Percentiles rank a stretch among this genome's conserved stretches.
Evolutionary conservation across 257 asterid species (phyloP).

Genomic region (Echium plantagineum): DNA sequence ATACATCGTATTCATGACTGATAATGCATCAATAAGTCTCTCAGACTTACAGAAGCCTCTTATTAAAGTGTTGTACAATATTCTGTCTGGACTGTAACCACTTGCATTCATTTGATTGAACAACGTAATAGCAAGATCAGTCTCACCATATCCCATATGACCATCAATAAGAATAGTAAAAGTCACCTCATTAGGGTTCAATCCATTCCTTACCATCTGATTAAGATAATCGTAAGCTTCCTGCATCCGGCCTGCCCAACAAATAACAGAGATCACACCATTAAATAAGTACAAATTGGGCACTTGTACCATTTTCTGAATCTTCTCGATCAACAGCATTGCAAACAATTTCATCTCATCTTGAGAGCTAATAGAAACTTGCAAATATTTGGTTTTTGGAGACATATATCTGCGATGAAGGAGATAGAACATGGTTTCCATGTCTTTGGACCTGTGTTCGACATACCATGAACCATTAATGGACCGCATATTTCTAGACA

Average conservation of each 20-base stretch:
- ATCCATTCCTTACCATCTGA: conserved; percentile 30
- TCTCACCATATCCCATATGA: conserved; percentile 32
- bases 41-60: conserved; percentile 40
- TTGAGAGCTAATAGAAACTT: conserved; percentile 18
- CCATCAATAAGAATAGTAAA: conserved; percentile 48
- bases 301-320: conserved; percentile 10
- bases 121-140: conserved; percentile 32
- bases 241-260: conserved; percentile 34
- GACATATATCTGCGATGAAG: conserved; percentile 20
- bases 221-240: conserved; percentile 39
- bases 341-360: conserved; percentile 27
- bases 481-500: conserved; percentile 31
- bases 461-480: conserved; percentile 22
- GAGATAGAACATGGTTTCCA: conserved; percentile 29
- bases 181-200: conserved; percentile 51
- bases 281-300: conserved; percentile 44
- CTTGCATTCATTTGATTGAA: conserved; percentile 42
- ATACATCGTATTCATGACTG: conserved; percentile 32
- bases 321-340: conserved; percentile 21
- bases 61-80: conserved; percentile 33
- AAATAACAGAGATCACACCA: conserved; percentile 32
- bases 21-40: conserved; percentile 39
- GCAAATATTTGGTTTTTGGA: conserved; percentile 13
- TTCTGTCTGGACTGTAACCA: conserved; percentile 31
- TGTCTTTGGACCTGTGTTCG: conserved; percentile 16